Base-by-base conservation (phyloP, 2,329 filamentous ascomycete genomes). In the Colletotrichum filicis region DNA sequence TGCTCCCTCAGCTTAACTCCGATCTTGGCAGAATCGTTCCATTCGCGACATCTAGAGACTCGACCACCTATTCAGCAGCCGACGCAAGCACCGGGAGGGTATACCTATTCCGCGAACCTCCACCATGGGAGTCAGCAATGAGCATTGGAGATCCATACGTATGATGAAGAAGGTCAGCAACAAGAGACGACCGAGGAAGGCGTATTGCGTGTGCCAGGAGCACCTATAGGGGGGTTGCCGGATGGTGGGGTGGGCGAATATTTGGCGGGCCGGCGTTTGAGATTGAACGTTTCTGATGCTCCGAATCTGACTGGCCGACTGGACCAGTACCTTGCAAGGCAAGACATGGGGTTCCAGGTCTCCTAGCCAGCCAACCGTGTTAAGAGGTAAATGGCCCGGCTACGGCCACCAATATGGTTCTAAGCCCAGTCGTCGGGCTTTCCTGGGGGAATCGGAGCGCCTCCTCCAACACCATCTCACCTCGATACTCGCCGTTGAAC, bases 231-330 rank as follows among this genome's bases (percentile, higher is more conserved):
- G 19, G 53, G 12, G 32, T 22, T 67, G 42, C 55, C 55, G 55
- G 70, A 37, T 58, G 46, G 70, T 61, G 66, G 70, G 60, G 55
- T 60, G 35, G 49, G 30, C 24, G 28, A 59, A 26, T 22, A 55
- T 60, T 70, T 70, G 70, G 60, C 66, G 66, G 70, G 66, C 66
- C 60, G 66, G 66, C 66, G 70, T 73, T 73, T 73, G 60, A 70
- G 66, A 65, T 73, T 70, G 66, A 73, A 73, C 60, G 70, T 73
- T 73, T 73, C 70, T 73, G 70, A 61, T 56, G 60, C 66, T 57
- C 60, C 70, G 66, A 73, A 73, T 49, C 59, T 70, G 70, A 73
- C 66, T 69, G 66, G 69, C 52, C 24, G 65, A 22, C 14, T 57
- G 58, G 52, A n/a, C 16, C 52, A 58, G 35, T 60, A 42, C 58